Evolutionary conservation across 1,284 basidiomycete genomes (phyloP), one percentile per base, ranked within the genome.

Genomic region (Phellinidium pouzarii): DNA sequence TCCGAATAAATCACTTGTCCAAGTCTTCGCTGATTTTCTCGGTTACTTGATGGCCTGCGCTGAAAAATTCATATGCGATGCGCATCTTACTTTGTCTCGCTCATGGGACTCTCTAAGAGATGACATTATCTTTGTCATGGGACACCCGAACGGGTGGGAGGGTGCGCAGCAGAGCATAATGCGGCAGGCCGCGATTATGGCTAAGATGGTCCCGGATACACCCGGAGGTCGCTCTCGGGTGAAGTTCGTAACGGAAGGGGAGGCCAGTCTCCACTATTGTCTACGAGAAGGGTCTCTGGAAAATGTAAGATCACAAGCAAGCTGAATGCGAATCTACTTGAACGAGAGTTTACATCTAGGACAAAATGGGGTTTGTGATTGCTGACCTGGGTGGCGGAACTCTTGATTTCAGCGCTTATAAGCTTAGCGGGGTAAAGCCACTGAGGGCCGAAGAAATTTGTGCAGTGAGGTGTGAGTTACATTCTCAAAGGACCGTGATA

Each of bases 81-180:
- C 84, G 7, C 84, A 89, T 61, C 84, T 81, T 9, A 81, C 82
- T 57, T 84, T 84, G 0, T 68, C 69, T 22, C 68, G 73, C 17
- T 66, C 87, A 1, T 88, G 86, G 84, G 74, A 72, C 22, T 72
- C 77, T 3, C 77, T 88, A 27, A 81, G 87, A 61, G 62, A 74
- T 36, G 74, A 80, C 60, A 74, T 86, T 43, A 80, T 87, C 60
- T 79, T 87, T 58, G 83, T 89, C 4, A 68, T 88, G 43, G 82
- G 79, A 43, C 86, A 88, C 64, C 86, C 87, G 9, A 89, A 88
- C 59, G 86, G 86, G 6, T 89, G 86, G 86, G 86, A 88, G 61
- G 85, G 85, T 17, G 81, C 82, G 1, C 86, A 88, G 61, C 87
- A 89, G 63, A 79, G 80, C 34, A 81, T 79, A 65, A 85, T 88